These are phyloP conservation scores for Cytospora paraplurivora DNA, from an alignment of 2,329 filamentous ascomycete genomes.

Conservation along the genomic window DNA sequence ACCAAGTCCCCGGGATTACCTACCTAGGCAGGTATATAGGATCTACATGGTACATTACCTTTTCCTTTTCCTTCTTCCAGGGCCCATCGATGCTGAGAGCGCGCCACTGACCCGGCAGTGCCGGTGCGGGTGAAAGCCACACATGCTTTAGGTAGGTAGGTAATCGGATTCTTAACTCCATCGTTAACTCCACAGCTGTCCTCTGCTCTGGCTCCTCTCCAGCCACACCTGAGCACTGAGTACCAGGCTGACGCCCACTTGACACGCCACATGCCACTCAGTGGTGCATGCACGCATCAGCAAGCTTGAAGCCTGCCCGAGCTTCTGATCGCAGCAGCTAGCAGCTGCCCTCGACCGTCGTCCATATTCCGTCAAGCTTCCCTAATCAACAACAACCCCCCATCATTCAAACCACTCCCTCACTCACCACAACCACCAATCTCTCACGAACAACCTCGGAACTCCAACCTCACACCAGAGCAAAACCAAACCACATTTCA, in stretches of 20 bases:
- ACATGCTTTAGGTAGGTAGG: too few species aligned
- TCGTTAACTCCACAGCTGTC: too few species aligned
- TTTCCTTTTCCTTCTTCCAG: not conserved
- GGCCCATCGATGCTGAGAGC: too few species aligned
- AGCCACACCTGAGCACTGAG: not conserved
- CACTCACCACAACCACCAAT: too few species aligned
- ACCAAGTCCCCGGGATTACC: not conserved
- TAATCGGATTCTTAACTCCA: too few species aligned
- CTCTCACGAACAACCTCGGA: not conserved
- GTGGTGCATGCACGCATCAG: too few species aligned
- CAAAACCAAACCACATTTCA: not conserved
- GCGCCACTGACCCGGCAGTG: too few species aligned
- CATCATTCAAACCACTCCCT: not conserved
- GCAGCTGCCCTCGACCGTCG: constrained; percentile 16
- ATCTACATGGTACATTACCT: too few species aligned
- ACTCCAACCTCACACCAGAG: not conserved
- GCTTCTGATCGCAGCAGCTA: constrained; percentile 25
- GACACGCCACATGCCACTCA: constrained; percentile 20
- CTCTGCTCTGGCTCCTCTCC: too few species aligned
- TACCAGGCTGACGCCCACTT: constrained; percentile 7
- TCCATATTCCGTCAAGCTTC: not conserved
- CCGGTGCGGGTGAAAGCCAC: too few species aligned
- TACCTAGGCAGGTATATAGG: too few species aligned
- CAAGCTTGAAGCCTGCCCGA: constrained; percentile 24
- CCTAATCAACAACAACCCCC: constrained; percentile 8